These are phyloP conservation scores for Sextonia rubra DNA, from an alignment of 164 flowering plant genomes.

Conservation along the genomic window DNA sequence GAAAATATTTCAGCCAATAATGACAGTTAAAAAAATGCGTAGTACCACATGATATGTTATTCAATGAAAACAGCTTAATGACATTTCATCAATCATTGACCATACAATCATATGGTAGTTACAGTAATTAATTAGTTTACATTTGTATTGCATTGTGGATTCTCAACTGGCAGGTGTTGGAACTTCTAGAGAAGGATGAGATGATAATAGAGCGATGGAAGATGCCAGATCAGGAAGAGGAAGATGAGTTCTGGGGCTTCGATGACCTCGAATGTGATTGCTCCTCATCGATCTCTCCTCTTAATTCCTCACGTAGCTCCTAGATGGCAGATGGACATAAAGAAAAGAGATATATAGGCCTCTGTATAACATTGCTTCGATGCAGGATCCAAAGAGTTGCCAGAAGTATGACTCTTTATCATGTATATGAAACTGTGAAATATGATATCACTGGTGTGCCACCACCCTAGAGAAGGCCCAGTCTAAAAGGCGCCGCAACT, in stretches of 20 bases:
- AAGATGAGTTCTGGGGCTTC: constrained; percentile 74
- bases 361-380: too few species aligned
- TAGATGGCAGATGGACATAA: constrained; percentile 6
- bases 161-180: constrained; percentile 47
- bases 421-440: not conserved
- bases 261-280: constrained; percentile 81
- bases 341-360: not conserved
- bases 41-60: too few species aligned
- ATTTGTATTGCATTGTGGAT: not conserved
- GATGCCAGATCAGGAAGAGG: constrained; percentile 63
- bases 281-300: constrained; percentile 45
- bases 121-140: too few species aligned
- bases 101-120: not conserved
- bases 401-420: too few species aligned
- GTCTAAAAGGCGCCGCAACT: too few species aligned
- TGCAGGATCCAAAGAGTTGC: too few species aligned
- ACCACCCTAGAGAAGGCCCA: too few species aligned
- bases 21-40: not conserved
- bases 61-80: too few species aligned
- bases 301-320: constrained; percentile 38
- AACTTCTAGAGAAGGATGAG: constrained; percentile 45
- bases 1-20: too few species aligned
- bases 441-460: too few species aligned
- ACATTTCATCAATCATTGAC: too few species aligned
- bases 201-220: constrained; percentile 56